Conservation (phyloP, 345 rosid genomes). For the Lenwebbia sp. region DNA sequence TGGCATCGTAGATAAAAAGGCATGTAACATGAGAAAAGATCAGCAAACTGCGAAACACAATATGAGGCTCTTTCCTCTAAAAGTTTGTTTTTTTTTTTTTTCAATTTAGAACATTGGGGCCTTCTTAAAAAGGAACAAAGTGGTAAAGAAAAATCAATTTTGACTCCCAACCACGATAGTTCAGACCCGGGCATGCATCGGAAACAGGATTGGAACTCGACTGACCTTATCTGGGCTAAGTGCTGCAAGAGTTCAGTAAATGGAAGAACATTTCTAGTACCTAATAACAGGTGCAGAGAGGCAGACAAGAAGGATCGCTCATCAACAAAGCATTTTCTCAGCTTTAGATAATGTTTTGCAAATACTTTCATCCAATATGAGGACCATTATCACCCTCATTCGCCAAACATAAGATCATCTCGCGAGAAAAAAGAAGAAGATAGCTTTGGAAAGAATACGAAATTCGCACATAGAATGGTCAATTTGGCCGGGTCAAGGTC, state of each 20-base stretch:
- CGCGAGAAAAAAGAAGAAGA: neutral
- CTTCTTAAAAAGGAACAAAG: neutral
- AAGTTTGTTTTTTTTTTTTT: neutral
- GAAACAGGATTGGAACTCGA: neutral
- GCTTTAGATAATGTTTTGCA: neutral
- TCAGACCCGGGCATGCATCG: neutral
- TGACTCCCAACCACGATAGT: neutral
- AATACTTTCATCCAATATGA: neutral
- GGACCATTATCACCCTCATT: neutral
- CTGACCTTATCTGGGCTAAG: neutral
- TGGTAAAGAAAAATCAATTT: neutral
- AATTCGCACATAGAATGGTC: neutral
- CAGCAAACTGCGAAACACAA: accelerated
- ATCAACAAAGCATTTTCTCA: neutral
- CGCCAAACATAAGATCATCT: neutral
- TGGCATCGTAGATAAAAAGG: neutral
- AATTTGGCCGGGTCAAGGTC: neutral
- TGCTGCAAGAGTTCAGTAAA: neutral
- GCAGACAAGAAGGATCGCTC: neutral
- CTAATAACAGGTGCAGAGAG: neutral
- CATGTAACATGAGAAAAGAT: neutral
- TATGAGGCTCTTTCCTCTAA: neutral
- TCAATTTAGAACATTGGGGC: neutral
- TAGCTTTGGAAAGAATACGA: neutral
- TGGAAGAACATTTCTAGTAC: neutral